A percentile compares a stretch with the other conserved stretches of the same genome.
phyloP scores from a whole-genome alignment of 78 protist genomes.

The Reticulomyxa filosa region DNA sequence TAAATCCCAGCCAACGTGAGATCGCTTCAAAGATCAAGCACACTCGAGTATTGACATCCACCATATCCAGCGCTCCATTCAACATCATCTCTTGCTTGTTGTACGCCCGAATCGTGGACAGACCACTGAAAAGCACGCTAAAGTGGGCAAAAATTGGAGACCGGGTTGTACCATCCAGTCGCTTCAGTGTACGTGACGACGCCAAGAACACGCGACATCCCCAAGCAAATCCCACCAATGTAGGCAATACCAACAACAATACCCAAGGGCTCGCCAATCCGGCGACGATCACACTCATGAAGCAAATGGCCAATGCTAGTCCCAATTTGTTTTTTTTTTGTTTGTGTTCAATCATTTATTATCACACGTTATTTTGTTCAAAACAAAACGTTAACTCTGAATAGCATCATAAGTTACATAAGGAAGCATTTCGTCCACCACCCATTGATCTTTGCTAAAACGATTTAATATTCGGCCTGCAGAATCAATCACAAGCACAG shows the following conservation, averaged over 20 bases:
- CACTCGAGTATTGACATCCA: conserved; percentile 9
- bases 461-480: too few relatives aligned
- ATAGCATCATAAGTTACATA: too few relatives aligned
- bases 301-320: too few relatives aligned
- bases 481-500: too few relatives aligned
- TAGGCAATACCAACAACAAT: not conserved
- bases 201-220: not conserved
- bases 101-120: conserved; percentile 68
- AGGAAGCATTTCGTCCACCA: too few relatives aligned
- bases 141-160: conserved; percentile 64
- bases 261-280: not conserved
- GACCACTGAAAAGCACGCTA: conserved; percentile 62
- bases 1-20: not conserved
- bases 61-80: not conserved
- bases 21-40: not conserved
- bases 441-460: too few relatives aligned
- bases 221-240: not conserved
- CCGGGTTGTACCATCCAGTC: conserved; percentile 29
- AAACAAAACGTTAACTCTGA: too few relatives aligned
- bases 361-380: too few relatives aligned
- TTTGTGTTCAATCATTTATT: too few relatives aligned
- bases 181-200: conserved; percentile 44
- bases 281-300: too few relatives aligned
- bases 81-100: not conserved
- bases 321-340: too few relatives aligned